Conservation (phyloP, 1,139 yeast genomes). For the Debaryomyces sp. region DNA sequence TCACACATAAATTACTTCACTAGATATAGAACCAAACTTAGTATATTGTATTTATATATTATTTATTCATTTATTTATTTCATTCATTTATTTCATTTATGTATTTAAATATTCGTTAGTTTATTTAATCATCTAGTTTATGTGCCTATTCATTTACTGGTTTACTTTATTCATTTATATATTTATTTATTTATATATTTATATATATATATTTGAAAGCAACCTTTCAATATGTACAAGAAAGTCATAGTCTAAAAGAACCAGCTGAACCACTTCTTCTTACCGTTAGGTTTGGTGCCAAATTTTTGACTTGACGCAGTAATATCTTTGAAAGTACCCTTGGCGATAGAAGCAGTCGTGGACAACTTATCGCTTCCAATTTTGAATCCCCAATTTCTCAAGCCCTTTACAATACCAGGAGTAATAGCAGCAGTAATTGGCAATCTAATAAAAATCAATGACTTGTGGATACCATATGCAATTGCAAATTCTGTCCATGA, state of each 20-base stretch:
- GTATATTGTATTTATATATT: neutral
- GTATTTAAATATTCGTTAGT: neutral
- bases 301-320: constrained; percentile 48
- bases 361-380: constrained; percentile 57
- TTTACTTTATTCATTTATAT: neutral
- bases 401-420: constrained; percentile 68
- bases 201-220: constrained; percentile 6
- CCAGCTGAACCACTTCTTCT: constrained; percentile 65
- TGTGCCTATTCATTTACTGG: neutral
- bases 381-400: constrained; percentile 80
- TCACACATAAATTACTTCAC: constrained; percentile 9
- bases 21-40: constrained; percentile 3
- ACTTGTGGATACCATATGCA: constrained; percentile 93
- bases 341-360: constrained; percentile 40
- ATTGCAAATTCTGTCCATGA: constrained; percentile 74
- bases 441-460: constrained; percentile 74
- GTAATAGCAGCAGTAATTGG: constrained; percentile 94
- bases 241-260: constrained; percentile 40
- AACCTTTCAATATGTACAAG: constrained; percentile 8
- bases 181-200: too few species aligned
- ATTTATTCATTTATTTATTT: neutral
- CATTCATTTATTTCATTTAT: neutral
- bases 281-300: constrained; percentile 54
- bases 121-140: neutral
- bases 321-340: constrained; percentile 36